Evolutionary conservation across 805 yeast species (phyloP), one percentile per base, ranked within the genome.

Genomic region (Lachancea waltii): DNA sequence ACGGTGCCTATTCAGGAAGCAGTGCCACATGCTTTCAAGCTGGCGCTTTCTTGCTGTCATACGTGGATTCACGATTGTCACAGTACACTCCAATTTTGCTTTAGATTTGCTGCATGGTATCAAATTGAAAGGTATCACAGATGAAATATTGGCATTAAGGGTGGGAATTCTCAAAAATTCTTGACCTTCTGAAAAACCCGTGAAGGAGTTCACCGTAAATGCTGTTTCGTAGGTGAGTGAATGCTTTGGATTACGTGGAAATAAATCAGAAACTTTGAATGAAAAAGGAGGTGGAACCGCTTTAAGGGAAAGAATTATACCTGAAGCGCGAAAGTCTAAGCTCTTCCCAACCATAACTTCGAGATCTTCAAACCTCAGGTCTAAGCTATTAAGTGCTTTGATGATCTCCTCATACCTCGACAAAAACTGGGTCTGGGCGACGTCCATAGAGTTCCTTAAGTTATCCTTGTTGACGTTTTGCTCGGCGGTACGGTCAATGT

Each of bases 361-460:
- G 3, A 59, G 37, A 35, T 58, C 55, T 42, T 59, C 63, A 5
- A 62, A 35, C 31, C 60, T 58, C 2, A 60, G 33, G 38, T 59
- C 64, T 15, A 58, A 25, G 6, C 53, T 40, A 21, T 50, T 48
- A 9, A 59, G 13, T 13, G 26, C 19, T 10, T 16, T 22, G 8
- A 34, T 10, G 5, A 16, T 13, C 13, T 23, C 26, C 13, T 13
- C 13, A 13, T 4, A 23, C 5, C 26, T 11, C 7, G 5, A 11
- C 26, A 23, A 23, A 13, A 11, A n/a, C n/a, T n/a, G n/a, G n/a
- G n/a, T n/a, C n/a, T n/a, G n/a, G n/a, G n/a, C n/a, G n/a, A n/a
- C n/a, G n/a, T n/a, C n/a, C n/a, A n/a, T n/a, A n/a, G n/a, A n/a
- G n/a, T n/a, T n/a, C n/a, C n/a, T n/a, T n/a, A n/a, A n/a, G n/a